These are phyloP conservation scores for Wickerhamomyces alni DNA, from an alignment of 805 yeast species.

Conservation along the genomic window DNA sequence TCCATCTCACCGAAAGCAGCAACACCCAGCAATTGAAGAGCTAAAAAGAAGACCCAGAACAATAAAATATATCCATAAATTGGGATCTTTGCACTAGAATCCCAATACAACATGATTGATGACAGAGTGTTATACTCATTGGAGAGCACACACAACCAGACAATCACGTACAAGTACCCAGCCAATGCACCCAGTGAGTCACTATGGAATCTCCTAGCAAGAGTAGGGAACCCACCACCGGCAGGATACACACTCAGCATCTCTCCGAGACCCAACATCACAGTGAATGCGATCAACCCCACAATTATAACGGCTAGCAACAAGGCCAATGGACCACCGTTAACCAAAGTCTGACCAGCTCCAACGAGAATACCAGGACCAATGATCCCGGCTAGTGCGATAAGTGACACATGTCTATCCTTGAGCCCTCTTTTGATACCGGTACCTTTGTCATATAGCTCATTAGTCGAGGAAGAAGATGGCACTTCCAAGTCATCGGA, in stretches of 20 bases:
- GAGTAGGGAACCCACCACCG: slow-evolving; percentile 40
- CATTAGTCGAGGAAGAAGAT: slow-evolving; percentile 2
- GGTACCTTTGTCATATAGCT: slow-evolving; percentile 16
- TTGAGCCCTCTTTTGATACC: slow-evolving; percentile 41
- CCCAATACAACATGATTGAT: slow-evolving; percentile 36
- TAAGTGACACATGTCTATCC: slow-evolving; percentile 44
- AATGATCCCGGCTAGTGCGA: slow-evolving; percentile 52
- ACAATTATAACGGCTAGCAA: slow-evolving; percentile 41
- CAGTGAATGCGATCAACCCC: slow-evolving; percentile 46
- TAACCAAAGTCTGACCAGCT: slow-evolving; percentile 42
- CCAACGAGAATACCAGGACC: slow-evolving; percentile 58
- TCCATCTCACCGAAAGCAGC: slow-evolving; percentile 53
- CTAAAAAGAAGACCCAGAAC: slow-evolving; percentile 46
- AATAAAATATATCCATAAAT: slow-evolving; percentile 49
- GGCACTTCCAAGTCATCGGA: slow-evolving; percentile 6
- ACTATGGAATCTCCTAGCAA: slow-evolving; percentile 47
- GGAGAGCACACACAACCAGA: slow-evolving; percentile 53
- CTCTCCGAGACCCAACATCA: slow-evolving; percentile 57
- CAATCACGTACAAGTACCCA: slow-evolving; percentile 49
- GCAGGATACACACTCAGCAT: slow-evolving; percentile 48
- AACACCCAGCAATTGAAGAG: slow-evolving; percentile 47
- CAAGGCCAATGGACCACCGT: slow-evolving; percentile 50
- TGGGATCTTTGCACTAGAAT: slow-evolving; percentile 47
- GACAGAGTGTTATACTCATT: slow-evolving; percentile 52
- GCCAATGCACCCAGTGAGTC: slow-evolving; percentile 51